Base-by-base conservation (phyloP, 257 asterid species). In the Nicotiana noctiflora region DNA sequence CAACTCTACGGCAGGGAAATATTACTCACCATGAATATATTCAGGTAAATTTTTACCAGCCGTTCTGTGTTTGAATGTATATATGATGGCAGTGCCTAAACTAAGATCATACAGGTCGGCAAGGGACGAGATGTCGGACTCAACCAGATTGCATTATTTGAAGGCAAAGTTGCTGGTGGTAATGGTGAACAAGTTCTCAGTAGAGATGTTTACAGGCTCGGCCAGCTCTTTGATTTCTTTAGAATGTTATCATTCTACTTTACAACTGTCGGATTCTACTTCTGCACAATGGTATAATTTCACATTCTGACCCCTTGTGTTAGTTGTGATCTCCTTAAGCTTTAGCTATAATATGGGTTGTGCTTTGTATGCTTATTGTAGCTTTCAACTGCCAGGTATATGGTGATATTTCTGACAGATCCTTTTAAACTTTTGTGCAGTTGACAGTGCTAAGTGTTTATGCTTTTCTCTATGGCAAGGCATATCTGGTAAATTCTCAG, bases 81-180 rank as follows among this genome's bases (percentile, higher is more conserved):
- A 23, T 49, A 75, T 77, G 46, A 77, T 72, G 29, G 51, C 81
- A 59, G 15, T 62, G 77, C 84, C 82, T 85, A 52, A 84, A 85
- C 59, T 81, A 60, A 66, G 37, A 85, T 52, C 40, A 62, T 86
- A 34, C 89, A 93, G 97, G 98, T 95, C 82, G 99, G 99, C 86
- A 95, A 95, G 90, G 99, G 99, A 21, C 86, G 99, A 82, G 99
- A 95, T 78, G 99, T 95, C 32, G 99, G 98, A 68, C 98, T 95
- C 84, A 95, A 95, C 86, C 99, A 95, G 89, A 93, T 95, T 82
- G 98, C 99, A 65, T 79, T 95, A 67, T 95, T 95, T 88, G 99
- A 95, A 92, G 99, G 99, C n/a, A 95, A 92, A 87, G 99, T 95
- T 84, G 97, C 99, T 86, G 99, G 99, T 18, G 99, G 99, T 63